These are phyloP conservation scores for Lasiosphaeris hirsuta DNA, from an alignment of 495 filamentous ascomycete genomes.

Conservation along the genomic window DNA sequence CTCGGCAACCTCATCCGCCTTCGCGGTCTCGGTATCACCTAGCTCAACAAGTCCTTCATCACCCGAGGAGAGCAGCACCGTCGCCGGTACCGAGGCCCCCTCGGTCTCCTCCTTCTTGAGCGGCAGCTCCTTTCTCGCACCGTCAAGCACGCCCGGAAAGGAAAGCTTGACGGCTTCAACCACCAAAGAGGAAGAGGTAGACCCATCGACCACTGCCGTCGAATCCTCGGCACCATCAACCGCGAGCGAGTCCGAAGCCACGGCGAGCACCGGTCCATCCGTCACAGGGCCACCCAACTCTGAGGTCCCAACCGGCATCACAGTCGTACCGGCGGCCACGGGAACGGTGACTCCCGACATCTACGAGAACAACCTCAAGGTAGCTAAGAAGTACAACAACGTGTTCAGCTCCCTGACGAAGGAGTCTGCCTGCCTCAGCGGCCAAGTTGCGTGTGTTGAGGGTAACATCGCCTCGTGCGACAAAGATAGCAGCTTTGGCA, in stretches of 20 bases:
- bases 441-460: conserved; percentile 42
- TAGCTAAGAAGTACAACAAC: conserved; percentile 37
- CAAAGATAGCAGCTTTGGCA: conserved; percentile 28
- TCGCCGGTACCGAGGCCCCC: no score
- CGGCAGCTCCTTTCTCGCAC: neutral
- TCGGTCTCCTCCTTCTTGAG: neutral
- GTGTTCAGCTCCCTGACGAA: conserved; percentile 37
- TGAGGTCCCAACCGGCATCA: conserved; percentile 38
- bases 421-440: conserved; percentile 32
- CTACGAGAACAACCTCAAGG: conserved; percentile 33
- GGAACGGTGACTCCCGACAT: conserved; percentile 33
- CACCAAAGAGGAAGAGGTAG: neutral
- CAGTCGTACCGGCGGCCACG: conserved; percentile 28
- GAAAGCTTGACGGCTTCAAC: neutral
- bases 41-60: neutral
- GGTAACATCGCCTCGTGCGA: conserved; percentile 34
- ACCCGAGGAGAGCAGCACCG: no score
- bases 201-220: neutral
- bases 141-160: neutral
- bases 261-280: neutral
- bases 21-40: neutral
- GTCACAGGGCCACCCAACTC: conserved; percentile 28
- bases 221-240: neutral
- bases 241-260: no score
- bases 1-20: neutral